Evolutionary conservation across 306 rosid genomes (phyloP), one percentile per base, ranked within the genome.

Genomic region (Gastrolobium villosum): DNA sequence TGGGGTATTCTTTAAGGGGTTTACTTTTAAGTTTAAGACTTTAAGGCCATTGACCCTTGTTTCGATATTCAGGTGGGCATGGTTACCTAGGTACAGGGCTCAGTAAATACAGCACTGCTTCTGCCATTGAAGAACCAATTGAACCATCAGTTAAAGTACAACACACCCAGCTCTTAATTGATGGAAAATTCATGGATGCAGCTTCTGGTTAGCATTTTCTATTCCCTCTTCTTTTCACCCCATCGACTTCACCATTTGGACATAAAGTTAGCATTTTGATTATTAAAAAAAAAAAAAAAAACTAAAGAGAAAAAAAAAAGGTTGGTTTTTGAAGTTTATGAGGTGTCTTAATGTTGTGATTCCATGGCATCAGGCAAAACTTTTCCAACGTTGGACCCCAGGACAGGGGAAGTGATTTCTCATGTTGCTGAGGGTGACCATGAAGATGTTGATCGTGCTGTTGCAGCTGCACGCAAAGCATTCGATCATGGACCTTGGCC

Each of bases 401-500:
- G 94, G 78, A 83, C 94, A 14, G 97, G 96, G 52, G 87, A 88
- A 14, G 86, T 79, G 71, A 93, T 93, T 75, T 88, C 98, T 54
- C 78, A 89, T 61, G 84, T 91, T 55, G 84, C 96, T 39, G 98
- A 90, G 85, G 98, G 93, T 39, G 91, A 89, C 26, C 63, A 73
- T 60, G 92, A 83, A 81, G 98, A 93, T 78, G 61, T 90, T 37
- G 81, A 93, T 83, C 73, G 90, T 34, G 97, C 97, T 35, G 94
- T 89, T 69, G 79, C 81, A 13, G 90, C 90, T 61, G 97, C 97
- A 1, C 89, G 96, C 8, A 89, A 81, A 79, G 98, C 98, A 40
- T 93, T 93, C 32, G 96, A 90, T 61, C 89, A 87, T 57, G 97
- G 93, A 61, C 96, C 97, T 41, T 93, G 97, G 97, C 94, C 96